Conservation (phyloP, 768 basidiomycete species). For the Kwoniella sp. region DNA sequence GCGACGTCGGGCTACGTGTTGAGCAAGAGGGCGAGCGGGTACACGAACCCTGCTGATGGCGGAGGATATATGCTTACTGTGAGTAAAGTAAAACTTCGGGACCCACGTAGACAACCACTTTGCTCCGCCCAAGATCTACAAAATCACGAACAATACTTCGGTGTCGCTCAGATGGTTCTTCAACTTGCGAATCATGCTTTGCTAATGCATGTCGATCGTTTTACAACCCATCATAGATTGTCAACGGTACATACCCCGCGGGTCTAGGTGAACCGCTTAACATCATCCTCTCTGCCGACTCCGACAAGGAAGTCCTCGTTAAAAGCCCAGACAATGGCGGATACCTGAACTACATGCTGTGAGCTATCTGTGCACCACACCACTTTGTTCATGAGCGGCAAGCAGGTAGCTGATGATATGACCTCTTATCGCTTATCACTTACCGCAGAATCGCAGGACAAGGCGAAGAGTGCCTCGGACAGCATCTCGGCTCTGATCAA, state of each 20-base stretch:
- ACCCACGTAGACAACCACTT: conserved; percentile 1
- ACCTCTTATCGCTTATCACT: not conserved
- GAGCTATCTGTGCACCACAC: too few species aligned
- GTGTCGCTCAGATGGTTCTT: conserved; percentile 1
- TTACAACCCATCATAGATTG: conserved; percentile 24
- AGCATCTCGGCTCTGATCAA: conserved; percentile 71
- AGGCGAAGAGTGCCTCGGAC: conserved; percentile 76
- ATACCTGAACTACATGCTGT: conserved; percentile 79
- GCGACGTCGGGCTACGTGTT: conserved; percentile 6
- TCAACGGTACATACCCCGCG: conserved; percentile 63
- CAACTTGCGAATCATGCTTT: too few species aligned
- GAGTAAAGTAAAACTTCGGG: conserved; percentile 47
- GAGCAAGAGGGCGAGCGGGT: conserved; percentile 60
- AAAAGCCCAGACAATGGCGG: conserved; percentile 69
- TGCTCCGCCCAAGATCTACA: too few species aligned
- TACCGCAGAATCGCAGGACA: conserved; percentile 63
- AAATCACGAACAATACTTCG: not conserved
- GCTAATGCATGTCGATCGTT: not conserved
- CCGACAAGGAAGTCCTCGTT: conserved; percentile 67
- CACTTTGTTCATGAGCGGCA: too few species aligned
- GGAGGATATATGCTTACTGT: conserved; percentile 78
- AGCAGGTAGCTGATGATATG: too few species aligned
- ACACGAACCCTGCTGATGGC: conserved; percentile 61
- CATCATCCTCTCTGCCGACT: conserved; percentile 73
- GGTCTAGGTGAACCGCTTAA: conserved; percentile 88